A percentile compares a stretch with the other conserved stretches of the same genome.
These are phyloP conservation scores for Choiromyces venosus DNA, from an alignment of 495 filamentous ascomycete species.

Conservation along the genomic window DNA sequence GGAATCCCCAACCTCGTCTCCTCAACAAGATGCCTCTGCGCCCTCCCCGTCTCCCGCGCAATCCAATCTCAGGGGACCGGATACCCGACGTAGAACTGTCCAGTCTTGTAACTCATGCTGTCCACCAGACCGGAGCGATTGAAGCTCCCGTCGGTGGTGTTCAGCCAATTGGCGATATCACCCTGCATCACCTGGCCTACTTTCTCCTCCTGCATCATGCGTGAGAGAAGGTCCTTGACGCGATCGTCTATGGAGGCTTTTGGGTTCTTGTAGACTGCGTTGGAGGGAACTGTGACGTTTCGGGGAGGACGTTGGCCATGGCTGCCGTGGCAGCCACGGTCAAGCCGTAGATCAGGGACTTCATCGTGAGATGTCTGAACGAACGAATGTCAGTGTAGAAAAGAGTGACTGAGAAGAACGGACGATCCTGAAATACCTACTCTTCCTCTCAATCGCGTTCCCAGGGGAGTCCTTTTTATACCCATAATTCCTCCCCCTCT, in stretches of 20 bases:
- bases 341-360: not conserved
- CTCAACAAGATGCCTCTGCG: conserved; percentile 59
- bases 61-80: conserved; percentile 59
- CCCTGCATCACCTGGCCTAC: conserved; percentile 61
- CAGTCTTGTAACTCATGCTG: conserved; percentile 59
- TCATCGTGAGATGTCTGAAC: not conserved
- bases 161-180: conserved; percentile 67
- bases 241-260: conserved; percentile 55
- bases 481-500: not conserved
- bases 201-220: conserved; percentile 69
- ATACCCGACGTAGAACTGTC: conserved; percentile 65
- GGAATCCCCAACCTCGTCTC: conserved; percentile 63
- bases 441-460: not conserved
- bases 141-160: conserved; percentile 53
- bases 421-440: not conserved
- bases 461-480: not conserved
- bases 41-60: conserved; percentile 54
- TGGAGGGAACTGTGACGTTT: conserved; percentile 3
- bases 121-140: conserved; percentile 60
- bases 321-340: not conserved
- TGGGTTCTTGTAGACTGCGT: conserved; percentile 56
- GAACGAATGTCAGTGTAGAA: not conserved
- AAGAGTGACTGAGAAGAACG: not conserved
- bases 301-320: not conserved
- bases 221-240: conserved; percentile 57